phyloP scores from a whole-genome alignment of 2,329 filamentous ascomycete species.

The Alternaria rosae region DNA sequence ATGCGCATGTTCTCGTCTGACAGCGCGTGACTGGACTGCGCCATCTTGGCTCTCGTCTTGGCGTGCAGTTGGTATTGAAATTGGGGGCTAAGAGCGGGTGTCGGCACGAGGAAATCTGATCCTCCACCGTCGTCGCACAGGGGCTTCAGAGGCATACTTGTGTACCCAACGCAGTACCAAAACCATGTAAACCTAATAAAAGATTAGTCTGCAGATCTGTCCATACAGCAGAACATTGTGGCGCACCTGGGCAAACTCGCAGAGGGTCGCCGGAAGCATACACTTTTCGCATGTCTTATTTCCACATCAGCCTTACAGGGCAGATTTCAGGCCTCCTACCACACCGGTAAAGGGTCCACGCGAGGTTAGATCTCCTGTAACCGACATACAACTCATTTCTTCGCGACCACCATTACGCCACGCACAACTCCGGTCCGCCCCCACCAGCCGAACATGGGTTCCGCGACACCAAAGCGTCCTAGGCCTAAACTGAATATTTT shows the following conservation, averaged over 20 bases:
- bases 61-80: neutral
- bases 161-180: neutral
- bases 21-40: neutral
- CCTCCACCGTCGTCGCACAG: neutral
- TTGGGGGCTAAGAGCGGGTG: neutral
- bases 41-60: neutral
- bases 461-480: conserved; percentile 47
- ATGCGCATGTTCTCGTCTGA: neutral
- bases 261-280: neutral
- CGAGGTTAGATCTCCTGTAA: neutral
- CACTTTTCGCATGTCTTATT: neutral
- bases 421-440: conserved; percentile 47
- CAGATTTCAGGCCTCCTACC: neutral
- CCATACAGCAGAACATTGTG: neutral
- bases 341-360: neutral
- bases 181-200: neutral
- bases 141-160: neutral
- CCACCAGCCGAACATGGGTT: conserved; percentile 54
- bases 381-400: neutral
- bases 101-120: neutral
- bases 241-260: neutral
- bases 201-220: neutral
- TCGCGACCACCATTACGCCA: conserved; percentile 53
- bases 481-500: conserved; percentile 47
- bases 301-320: neutral